Base-by-base conservation (phyloP, 345 rosid species). In the Hypericum perforatum region DNA sequence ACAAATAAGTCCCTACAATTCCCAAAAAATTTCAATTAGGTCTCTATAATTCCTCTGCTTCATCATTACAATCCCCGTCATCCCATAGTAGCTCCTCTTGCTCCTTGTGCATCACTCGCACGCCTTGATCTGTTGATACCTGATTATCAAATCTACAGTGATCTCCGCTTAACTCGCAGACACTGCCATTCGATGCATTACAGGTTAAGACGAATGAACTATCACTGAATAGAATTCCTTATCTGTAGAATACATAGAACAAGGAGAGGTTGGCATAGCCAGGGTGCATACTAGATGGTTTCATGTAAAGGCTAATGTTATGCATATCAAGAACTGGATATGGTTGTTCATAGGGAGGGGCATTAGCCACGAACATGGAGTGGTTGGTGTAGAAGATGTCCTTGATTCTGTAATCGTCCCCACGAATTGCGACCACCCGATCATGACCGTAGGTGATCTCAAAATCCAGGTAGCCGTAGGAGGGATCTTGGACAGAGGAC, bases 391-490 rank as follows among this genome's bases (percentile, higher is more conserved):
- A 67, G 61, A 58, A 76, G 48, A 82, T 77, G 12, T 74, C 62
- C 48, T 58, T 50, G 53, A 80, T 64, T 65, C 73, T n/a, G 49
- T 69, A 84, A 37, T 66, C 57, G 15, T 72, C 76, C 47, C 64
- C 37, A 3, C 81, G 72, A 64, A 82, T 67, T 7, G 40, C 52
- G 16, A 79, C 82, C 16, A 72, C 41, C 22, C 63, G 15, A 8
- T 59, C 53, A 5, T 66, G 10, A 32, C 45, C 58, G 52, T 89
- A 79, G 36, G 56, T 61, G 58, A 84, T 58, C 47, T 67, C 66
- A 8, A 82, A 81, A 50, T 63, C 56, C 0, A 72, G 86, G 11
- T 65, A 63, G 46, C 89, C 89, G 12, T 89, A 78, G 2, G 52
- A 77, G 40, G 77, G 37, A 37, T 65, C 49, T 49, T 80, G 88